Percentiles rank a stretch among this genome's conserved stretches.
These are phyloP conservation scores for Vitis vinifera DNA, from an alignment of 164 flowering plant genomes.

Conservation along the genomic window DNA sequence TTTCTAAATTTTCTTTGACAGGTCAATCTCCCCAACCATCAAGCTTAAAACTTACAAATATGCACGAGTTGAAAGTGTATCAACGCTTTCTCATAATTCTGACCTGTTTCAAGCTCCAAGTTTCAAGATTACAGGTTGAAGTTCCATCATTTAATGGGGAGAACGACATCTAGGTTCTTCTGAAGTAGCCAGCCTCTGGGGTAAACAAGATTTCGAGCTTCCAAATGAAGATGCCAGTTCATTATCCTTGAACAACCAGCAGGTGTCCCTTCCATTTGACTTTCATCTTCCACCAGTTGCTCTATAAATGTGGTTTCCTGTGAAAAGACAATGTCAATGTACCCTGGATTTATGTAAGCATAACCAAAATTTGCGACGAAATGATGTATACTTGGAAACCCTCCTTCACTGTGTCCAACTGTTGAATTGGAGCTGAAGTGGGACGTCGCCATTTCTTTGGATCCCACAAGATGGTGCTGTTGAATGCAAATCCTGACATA, in stretches of 20 bases:
- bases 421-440: constrained; percentile 56
- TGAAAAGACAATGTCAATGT: background rate
- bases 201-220: constrained; percentile 47
- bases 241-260: constrained; percentile 61
- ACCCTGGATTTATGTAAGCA: background rate
- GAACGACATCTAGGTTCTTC: constrained; percentile 60
- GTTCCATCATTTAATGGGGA: constrained; percentile 35
- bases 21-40: background rate
- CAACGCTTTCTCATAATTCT: background rate
- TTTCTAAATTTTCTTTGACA: background rate
- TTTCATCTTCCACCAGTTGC: constrained; percentile 92
- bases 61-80: background rate
- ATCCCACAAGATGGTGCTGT: constrained; percentile 94
- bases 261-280: constrained; percentile 83
- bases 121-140: constrained; percentile 2
- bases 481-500: constrained; percentile 99
- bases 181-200: constrained; percentile 80
- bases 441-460: constrained; percentile 85
- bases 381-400: constrained; percentile 75
- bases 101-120: constrained; percentile 20
- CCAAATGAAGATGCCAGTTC: constrained; percentile 97
- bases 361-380: background rate
- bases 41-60: background rate
- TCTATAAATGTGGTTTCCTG: constrained; percentile 96
- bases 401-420: constrained; percentile 85